These are phyloP conservation scores for Xylaria arbuscula DNA, from an alignment of 2,329 filamentous ascomycete species.

Conservation along the genomic window DNA sequence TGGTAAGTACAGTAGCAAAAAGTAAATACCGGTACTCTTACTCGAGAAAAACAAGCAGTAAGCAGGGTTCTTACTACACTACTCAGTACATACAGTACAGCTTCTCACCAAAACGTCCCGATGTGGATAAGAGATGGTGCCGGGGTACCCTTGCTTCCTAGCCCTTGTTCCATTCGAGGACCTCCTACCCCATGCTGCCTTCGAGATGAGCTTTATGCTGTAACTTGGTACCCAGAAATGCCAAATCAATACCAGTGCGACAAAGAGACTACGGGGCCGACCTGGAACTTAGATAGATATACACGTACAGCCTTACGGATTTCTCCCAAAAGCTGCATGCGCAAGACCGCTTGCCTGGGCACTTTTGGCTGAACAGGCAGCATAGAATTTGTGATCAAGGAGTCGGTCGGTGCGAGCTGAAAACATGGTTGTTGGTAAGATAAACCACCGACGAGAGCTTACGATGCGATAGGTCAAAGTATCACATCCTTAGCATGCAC, in stretches of 20 bases:
- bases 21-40: background rate
- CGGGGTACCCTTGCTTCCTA: conserved; percentile 33
- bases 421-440: conserved; percentile 30
- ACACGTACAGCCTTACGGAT: conserved; percentile 23
- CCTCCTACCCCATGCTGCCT: conserved; percentile 32
- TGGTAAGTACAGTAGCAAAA: conserved; percentile 15
- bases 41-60: conserved; percentile 31
- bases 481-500: conserved; percentile 9
- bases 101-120: conserved; percentile 31
- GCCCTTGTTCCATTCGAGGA: conserved; percentile 35
- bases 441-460: conserved; percentile 18
- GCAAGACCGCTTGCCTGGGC: background rate
- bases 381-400: conserved; percentile 17
- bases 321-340: background rate
- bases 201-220: conserved; percentile 33
- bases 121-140: conserved; percentile 31
- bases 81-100: conserved; percentile 4
- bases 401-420: conserved; percentile 29
- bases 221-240: conserved; percentile 21
- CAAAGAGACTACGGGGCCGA: conserved; percentile 8
- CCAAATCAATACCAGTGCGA: conserved; percentile 11
- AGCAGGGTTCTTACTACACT: conserved; percentile 38
- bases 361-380: background rate
- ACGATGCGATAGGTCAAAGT: conserved; percentile 34
- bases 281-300: background rate